These are phyloP conservation scores for Cyanidiococcus yangmingshanensis DNA, from an alignment of 23 red algal species.

Conservation along the genomic window DNA sequence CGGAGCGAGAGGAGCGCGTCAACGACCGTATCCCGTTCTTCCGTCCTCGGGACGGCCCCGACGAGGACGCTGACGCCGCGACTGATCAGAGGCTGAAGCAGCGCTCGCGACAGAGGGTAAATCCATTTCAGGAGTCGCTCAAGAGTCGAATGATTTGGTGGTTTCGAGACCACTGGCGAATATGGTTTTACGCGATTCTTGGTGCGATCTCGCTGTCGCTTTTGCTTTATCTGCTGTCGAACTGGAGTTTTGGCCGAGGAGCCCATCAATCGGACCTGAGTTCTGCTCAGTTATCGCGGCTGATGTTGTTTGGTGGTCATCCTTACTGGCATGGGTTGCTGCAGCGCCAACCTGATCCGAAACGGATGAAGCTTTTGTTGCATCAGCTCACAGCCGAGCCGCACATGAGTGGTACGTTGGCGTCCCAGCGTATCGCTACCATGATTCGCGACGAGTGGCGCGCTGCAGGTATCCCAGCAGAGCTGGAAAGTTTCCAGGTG, in stretches of 20 bases:
- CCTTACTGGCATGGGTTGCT: neutral
- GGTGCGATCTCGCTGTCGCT: neutral
- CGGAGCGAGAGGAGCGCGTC: neutral
- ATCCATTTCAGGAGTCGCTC: neutral
- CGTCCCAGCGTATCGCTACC: neutral
- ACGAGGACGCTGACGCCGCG: neutral
- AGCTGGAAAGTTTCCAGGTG: conserved; percentile 6
- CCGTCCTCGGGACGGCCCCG: neutral
- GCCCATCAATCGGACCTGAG: neutral
- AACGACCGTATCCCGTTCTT: neutral
- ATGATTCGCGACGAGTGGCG: conserved; percentile 16
- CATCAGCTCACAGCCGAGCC: neutral
- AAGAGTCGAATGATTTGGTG: neutral
- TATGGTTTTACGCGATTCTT: neutral
- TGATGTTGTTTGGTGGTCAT: neutral
- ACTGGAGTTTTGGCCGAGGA: neutral
- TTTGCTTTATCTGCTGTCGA: neutral
- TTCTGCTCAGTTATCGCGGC: neutral
- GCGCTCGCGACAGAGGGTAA: neutral
- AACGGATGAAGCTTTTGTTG: neutral
- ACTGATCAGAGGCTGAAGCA: neutral
- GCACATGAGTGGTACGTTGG: conserved; percentile 7
- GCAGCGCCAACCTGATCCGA: neutral
- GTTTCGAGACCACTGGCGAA: neutral
- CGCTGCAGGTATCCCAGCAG: neutral